Evolutionary conservation across 805 yeast species (phyloP).

Genomic region (Dipodascopsis tothii): DNA sequence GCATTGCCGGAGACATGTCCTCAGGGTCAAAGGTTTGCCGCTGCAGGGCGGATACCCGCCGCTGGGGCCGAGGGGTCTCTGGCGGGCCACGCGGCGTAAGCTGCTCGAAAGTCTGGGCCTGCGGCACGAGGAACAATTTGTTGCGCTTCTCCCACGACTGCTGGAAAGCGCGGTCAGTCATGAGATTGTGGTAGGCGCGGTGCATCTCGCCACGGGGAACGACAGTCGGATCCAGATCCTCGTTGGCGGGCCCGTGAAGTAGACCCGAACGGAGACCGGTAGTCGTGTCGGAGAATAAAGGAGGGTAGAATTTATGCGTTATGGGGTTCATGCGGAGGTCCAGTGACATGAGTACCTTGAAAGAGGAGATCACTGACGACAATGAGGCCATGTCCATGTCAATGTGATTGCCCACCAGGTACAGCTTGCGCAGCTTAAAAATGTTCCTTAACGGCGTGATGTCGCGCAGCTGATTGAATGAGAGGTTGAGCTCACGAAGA

Average conservation of each 20-base stretch:
- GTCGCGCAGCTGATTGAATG: slow-evolving; percentile 28
- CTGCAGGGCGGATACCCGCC: background rate
- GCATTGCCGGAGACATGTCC: background rate
- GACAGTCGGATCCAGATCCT: background rate
- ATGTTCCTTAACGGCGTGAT: slow-evolving; percentile 26
- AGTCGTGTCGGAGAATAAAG: background rate
- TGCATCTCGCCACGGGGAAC: background rate
- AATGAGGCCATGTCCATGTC: slow-evolving; percentile 17
- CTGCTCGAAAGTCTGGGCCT: background rate
- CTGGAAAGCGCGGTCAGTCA: slow-evolving; percentile 2
- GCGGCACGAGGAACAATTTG: background rate
- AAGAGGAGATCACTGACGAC: slow-evolving; percentile 17
- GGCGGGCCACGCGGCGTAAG: background rate
- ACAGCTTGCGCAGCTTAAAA: slow-evolving; percentile 26
- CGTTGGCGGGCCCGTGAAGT: background rate
- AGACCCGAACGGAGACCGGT: too few relatives aligned
- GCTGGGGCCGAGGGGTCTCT: too few relatives aligned
- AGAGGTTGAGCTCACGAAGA: slow-evolving; percentile 31
- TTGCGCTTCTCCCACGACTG: slow-evolving; percentile 8
- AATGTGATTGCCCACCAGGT: slow-evolving; percentile 27
- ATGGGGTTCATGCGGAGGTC: slow-evolving; percentile 31
- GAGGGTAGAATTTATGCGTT: slow-evolving; percentile 25
- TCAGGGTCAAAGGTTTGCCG: background rate
- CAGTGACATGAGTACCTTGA: slow-evolving; percentile 22
- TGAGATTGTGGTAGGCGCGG: background rate